Conservation (phyloP, 1,284 basidiomycete species). For the Pseudozyma pruni region DNA sequence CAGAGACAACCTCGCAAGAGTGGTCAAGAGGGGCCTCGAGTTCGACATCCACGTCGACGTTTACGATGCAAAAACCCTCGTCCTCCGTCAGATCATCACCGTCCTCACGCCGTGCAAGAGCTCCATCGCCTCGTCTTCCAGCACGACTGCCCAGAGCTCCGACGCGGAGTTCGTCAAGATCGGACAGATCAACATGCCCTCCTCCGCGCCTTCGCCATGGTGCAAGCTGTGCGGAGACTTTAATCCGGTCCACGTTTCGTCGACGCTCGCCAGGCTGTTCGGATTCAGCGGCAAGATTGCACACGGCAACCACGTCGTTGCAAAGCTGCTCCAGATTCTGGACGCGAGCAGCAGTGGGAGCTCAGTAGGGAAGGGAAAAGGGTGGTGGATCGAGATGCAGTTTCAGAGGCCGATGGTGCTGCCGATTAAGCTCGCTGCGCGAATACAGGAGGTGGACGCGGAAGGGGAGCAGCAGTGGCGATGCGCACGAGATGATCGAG, state of each 20-base stretch:
- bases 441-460: not conserved
- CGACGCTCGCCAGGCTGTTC: constrained; percentile 19
- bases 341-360: not conserved
- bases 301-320: constrained; percentile 29
- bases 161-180: not conserved
- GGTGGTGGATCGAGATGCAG: constrained; percentile 19
- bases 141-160: too few species aligned
- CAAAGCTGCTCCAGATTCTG: constrained; percentile 1
- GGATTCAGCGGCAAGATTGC: constrained; percentile 27
- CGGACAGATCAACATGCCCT: constrained; percentile 3
- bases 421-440: constrained; percentile 3
- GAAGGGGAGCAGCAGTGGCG: not conserved
- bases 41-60: constrained; percentile 33
- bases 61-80: not conserved
- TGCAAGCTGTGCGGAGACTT: constrained; percentile 23
- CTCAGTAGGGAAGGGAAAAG: not conserved
- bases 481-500: not conserved
- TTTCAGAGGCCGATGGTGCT: constrained; percentile 24
- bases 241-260: constrained; percentile 32
- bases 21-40: constrained; percentile 21
- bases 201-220: constrained; percentile 7
- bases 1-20: constrained; percentile 5
- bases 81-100: constrained; percentile 28
- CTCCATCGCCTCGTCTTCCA: not conserved
- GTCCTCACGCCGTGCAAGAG: constrained; percentile 19